A percentile compares a stretch with the other conserved stretches of the same genome.
These are phyloP conservation scores for Leonotis leonurus DNA, from an alignment of 257 asterid genomes.

Conservation along the genomic window DNA sequence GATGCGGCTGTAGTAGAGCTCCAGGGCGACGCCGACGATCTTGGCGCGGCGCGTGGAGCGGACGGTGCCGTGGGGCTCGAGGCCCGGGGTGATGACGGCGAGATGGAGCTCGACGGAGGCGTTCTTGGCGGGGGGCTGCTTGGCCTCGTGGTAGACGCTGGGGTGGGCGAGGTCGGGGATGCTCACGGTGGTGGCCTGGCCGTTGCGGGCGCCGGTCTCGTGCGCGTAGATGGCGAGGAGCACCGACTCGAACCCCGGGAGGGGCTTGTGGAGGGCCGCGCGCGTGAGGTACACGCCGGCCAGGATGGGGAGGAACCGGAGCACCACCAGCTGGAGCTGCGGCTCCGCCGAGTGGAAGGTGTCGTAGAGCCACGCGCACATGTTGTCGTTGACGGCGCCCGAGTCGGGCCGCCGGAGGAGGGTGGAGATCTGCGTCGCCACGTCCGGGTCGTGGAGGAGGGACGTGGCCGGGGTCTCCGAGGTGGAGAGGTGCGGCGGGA, in stretches of 20 bases:
- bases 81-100: constrained; percentile 48
- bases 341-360: constrained; percentile 71
- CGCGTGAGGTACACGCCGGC: constrained; percentile 78
- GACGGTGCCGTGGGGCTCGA: constrained; percentile 66
- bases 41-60: constrained; percentile 57
- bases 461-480: constrained; percentile 60
- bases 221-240: constrained; percentile 68
- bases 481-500: constrained; percentile 43
- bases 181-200: constrained; percentile 51
- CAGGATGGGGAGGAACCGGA: constrained; percentile 63
- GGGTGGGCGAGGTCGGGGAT: constrained; percentile 67
- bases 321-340: constrained; percentile 77
- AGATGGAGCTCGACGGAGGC: constrained; percentile 56
- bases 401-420: constrained; percentile 75
- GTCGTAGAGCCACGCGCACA: constrained; percentile 96
- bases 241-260: constrained; percentile 80
- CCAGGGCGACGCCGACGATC: constrained; percentile 68
- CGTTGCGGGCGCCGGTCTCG: constrained; percentile 54
- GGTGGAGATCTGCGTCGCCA: constrained; percentile 40
- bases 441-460: constrained; percentile 58
- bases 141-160: constrained; percentile 75
- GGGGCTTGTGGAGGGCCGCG: constrained; percentile 58
- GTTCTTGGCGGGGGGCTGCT: constrained; percentile 26
- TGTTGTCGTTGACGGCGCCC: constrained; percentile 68
- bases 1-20: constrained; percentile 43